Evolutionary conservation across 768 basidiomycete species (phyloP), one percentile per base, ranked within the genome.

Genomic region (Gymnopilus dilepis): DNA sequence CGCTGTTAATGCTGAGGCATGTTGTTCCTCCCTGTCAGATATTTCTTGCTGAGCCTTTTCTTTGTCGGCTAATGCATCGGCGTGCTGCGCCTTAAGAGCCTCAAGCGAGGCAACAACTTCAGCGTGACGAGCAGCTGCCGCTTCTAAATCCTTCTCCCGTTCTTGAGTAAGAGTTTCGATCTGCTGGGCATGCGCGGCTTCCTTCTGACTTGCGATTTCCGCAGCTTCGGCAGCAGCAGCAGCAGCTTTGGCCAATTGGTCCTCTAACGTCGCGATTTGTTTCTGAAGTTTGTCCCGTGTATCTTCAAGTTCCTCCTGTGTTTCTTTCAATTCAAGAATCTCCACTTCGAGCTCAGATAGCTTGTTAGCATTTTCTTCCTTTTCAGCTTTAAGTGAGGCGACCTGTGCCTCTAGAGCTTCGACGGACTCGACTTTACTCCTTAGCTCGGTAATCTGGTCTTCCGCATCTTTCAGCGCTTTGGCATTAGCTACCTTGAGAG

Each of bases 331-430:
- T 74, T 94, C 92, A 59, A 94, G 73, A 41, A 93, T 82, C 70
- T 94, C 91, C 52, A 95, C 77, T 76, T 95, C 93, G 24, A 93
- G 78, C 67, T 95, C 92, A 0, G 90, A 91, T 4, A 94, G 77
- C 73, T 87, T 92, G 69, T 76, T 79, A 8, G 87, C 83, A 41
- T 77, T 86, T 60, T 92, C 91, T 67, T 90, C 90, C 68, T 86
- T 88, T 73, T 91, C 89, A 12, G 70, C 71, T 71, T 84, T 86
- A 62, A 92, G 77, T 31, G 74, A 76, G 4, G 70, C 73, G 12
- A 92, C 62, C 67, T 89, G 84, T 2, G 77, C 65, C 54, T 80
- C 75, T 21, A 91, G 78, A 6, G 71, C 67, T 22, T 80, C 78
- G 1, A 71, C 73, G 48, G 77, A 77, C 4, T 80, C 74, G 12